These are phyloP conservation scores for Hypoxylon sp. DNA, from an alignment of 2,329 filamentous ascomycete species.

Conservation along the genomic window DNA sequence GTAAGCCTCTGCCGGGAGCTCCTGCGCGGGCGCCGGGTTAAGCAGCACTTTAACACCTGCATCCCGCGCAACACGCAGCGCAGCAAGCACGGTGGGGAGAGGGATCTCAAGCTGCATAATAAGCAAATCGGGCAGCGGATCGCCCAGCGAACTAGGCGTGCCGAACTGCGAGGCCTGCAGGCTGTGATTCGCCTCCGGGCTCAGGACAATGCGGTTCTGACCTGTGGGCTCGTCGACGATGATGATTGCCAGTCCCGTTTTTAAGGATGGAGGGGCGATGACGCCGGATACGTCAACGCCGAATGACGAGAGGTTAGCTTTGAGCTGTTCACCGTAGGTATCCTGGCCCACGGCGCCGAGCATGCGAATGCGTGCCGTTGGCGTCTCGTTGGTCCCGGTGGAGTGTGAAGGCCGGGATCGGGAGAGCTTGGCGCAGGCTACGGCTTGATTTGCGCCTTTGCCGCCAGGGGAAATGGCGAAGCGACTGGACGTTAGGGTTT, in stretches of 20 bases:
- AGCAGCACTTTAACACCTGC: slow-evolving; percentile 76
- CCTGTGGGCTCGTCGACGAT: slow-evolving; percentile 80
- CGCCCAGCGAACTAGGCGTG: slow-evolving; percentile 47
- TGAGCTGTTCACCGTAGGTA: slow-evolving; percentile 73
- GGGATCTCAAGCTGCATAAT: slow-evolving; percentile 87
- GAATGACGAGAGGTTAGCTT: slow-evolving; percentile 69
- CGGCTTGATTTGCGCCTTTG: slow-evolving; percentile 96
- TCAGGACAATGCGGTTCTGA: slow-evolving; percentile 83
- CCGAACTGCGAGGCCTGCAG: slow-evolving; percentile 58
- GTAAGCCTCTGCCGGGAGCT: slow-evolving; percentile 77
- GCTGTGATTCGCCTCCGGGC: slow-evolving; percentile 77
- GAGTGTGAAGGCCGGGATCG: slow-evolving; percentile 63
- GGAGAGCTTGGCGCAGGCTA: slow-evolving; percentile 87
- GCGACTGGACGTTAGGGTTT: slow-evolving; percentile 85
- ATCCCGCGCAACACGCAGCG: slow-evolving; percentile 66
- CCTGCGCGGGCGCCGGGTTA: slow-evolving; percentile 85
- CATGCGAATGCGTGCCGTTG: slow-evolving; percentile 72
- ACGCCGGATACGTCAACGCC: slow-evolving; percentile 74
- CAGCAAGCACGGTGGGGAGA: slow-evolving; percentile 73
- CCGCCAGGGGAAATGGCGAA: slow-evolving; percentile 89
- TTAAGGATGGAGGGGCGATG: slow-evolving; percentile 56
- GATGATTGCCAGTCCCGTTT: slow-evolving; percentile 81
- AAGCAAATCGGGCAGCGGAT: slow-evolving; percentile 70
- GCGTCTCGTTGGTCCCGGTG: slow-evolving; percentile 50
- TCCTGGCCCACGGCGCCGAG: slow-evolving; percentile 80